Conservation (phyloP, 345 rosid species). For the Gossypium turneri region DNA sequence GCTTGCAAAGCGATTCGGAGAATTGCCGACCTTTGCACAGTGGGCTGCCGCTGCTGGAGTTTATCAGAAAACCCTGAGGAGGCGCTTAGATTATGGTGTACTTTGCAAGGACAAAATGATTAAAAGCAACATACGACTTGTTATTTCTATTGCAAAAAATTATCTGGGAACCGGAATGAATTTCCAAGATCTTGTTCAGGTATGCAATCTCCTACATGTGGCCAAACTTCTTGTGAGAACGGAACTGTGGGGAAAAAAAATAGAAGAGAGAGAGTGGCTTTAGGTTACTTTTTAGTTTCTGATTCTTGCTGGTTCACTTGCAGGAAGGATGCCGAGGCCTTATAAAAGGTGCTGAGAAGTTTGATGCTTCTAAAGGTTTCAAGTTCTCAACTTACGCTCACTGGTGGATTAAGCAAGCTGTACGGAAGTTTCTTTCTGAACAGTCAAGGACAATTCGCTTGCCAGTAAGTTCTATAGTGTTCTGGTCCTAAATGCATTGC, state of each 20-base stretch:
- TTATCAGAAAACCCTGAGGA: conserved; percentile 64
- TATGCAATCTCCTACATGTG: conserved; percentile 21
- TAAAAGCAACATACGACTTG: conserved; percentile 91
- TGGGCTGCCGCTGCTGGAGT: conserved; percentile 96
- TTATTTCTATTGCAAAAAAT: conserved; percentile 90
- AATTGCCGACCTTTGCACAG: conserved; percentile 65
- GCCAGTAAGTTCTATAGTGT: conserved; percentile 52
- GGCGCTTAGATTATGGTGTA: conserved; percentile 58
- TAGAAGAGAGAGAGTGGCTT: not conserved
- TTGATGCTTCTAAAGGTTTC: conserved; percentile 93
- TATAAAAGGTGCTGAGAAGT: conserved; percentile 81
- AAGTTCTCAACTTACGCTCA: conserved; percentile 97
- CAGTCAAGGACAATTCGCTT: conserved; percentile 80
- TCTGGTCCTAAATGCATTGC: not conserved
- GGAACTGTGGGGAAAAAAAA: not conserved
- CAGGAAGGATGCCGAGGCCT: conserved; percentile 98
- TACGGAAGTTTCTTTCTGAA: conserved; percentile 78
- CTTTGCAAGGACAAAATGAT: conserved; percentile 91
- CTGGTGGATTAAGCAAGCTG: conserved; percentile 98
- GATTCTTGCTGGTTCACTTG: conserved; percentile 16
- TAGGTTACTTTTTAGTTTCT: conserved; percentile 6
- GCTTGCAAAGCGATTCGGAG: conserved; percentile 65
- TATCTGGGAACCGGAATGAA: conserved; percentile 88
- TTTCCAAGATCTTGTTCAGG: conserved; percentile 98
- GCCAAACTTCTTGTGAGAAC: not conserved